Evolutionary conservation across 2,329 filamentous ascomycete species (phyloP).

Genomic region (Cephalotrichum gorgonifer): DNA sequence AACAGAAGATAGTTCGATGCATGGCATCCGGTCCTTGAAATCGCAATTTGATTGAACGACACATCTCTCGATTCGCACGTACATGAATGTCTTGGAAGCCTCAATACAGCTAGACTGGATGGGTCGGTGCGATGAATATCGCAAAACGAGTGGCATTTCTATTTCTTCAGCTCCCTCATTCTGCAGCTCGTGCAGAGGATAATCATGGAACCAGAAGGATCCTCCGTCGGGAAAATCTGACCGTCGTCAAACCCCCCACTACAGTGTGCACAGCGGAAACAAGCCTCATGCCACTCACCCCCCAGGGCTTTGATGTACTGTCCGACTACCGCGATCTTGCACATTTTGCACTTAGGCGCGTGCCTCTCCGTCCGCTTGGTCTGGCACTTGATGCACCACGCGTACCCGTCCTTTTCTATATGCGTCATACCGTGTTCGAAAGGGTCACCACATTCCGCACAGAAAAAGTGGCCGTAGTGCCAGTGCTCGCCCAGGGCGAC

Average conservation of each 20-base stretch:
- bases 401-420: constrained; percentile 93
- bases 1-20: background rate
- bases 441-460: constrained; percentile 93
- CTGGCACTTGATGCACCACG: constrained; percentile 92
- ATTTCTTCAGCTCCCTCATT: constrained; percentile 47
- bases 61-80: background rate
- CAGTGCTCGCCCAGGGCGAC: constrained; percentile 91
- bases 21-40: background rate
- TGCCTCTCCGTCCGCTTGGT: constrained; percentile 83
- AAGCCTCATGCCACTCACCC: constrained; percentile 85
- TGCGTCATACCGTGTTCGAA: constrained; percentile 64
- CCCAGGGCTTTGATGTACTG: constrained; percentile 84
- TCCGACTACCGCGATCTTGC: constrained; percentile 74
- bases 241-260: constrained; percentile 52
- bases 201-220: constrained; percentile 33
- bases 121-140: too few relatives aligned
- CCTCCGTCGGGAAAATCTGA: constrained; percentile 51
- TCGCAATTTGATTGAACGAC: background rate
- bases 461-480: constrained; percentile 98
- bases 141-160: constrained; percentile 12
- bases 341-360: constrained; percentile 79
- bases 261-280: constrained; percentile 70
- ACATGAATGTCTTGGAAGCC: background rate
- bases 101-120: too few relatives aligned
- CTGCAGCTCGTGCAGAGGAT: constrained; percentile 54